A percentile compares a stretch with the other conserved stretches of the same genome.
These are phyloP conservation scores for Calophaca sinica DNA, from an alignment of 306 rosid species.

Conservation along the genomic window DNA sequence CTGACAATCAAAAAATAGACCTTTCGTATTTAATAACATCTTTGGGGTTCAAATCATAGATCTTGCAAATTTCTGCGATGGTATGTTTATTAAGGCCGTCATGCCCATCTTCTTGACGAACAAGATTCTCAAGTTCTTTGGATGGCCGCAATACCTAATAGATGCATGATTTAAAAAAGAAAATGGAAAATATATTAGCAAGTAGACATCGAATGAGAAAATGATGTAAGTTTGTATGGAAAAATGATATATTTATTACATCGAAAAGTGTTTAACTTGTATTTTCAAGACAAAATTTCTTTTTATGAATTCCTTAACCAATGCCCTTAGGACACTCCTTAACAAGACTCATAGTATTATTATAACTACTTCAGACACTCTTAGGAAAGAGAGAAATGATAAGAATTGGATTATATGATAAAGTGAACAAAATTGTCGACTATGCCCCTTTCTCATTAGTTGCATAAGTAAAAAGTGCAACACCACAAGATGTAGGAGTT, in stretches of 20 bases:
- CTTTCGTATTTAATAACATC: conserved; percentile 72
- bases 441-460: background rate
- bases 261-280: too few species aligned
- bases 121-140: conserved; percentile 66
- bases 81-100: conserved; percentile 58
- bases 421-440: too few species aligned
- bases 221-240: too few species aligned
- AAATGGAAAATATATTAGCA: background rate
- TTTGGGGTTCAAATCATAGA: conserved; percentile 62
- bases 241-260: too few species aligned
- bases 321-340: too few species aligned
- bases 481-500: background rate
- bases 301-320: too few species aligned
- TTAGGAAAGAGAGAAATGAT: background rate
- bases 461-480: background rate
- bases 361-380: background rate
- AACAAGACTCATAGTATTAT: background rate
- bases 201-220: background rate
- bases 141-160: conserved; percentile 74
- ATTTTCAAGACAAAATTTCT: too few species aligned
- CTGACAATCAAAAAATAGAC: conserved; percentile 38
- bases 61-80: conserved; percentile 68
- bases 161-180: background rate
- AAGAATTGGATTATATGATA: background rate
- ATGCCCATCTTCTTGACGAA: conserved; percentile 37